Evolutionary conservation across 495 filamentous ascomycete genomes (phyloP), one percentile per base, ranked within the genome.

Genomic region (Podospora anserina): DNA sequence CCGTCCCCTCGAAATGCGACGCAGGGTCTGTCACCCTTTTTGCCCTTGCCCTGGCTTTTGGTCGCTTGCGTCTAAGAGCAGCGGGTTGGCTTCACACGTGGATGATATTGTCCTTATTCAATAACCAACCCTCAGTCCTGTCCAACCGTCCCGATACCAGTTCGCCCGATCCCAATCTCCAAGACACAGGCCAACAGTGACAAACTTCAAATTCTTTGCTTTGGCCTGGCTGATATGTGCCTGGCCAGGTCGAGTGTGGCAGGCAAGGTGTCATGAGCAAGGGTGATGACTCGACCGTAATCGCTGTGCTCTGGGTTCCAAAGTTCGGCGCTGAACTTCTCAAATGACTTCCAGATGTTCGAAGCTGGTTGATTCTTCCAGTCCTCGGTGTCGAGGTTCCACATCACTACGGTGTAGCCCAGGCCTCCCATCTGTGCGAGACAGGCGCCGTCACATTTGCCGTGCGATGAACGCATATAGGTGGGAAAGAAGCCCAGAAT

Each of bases 1-100:
- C 75, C 71, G 56, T 76, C 69, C 23, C 71, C 65, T 71, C 75
- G 74, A 67, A 79, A 44, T 59, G 71, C 71, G 28, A 69, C 76
- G 34, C 34, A 5, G 34, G 34, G 34, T 65, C 77, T 75, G 53
- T 71, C 74, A 62, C 77, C 78, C 74, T 79, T 82, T 73, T 75
- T 78, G 3, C 76, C 74, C 74, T 75, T 78, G 4, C 76, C 74
- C 62, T 75, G 78, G 4, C 76, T 77, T 65, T 76, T 78, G n/a
- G 72, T 72, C 4, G 79, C 81, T 81, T 81, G 2, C 81, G 78
- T 6, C 81, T 73, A 19, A 82, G 63, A 28, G 69, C 78, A n/a
- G 79, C 75, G 0, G 81, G 81, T 23, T 23, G 23, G 23, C 23
- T 23, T 23, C 23, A 23, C 23, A 23, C 23, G 23, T 23, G 23